Evolutionary conservation across 1,284 basidiomycete species (phyloP), one percentile per base, ranked within the genome.

Genomic region (Cryptococcus jaspeensis): DNA sequence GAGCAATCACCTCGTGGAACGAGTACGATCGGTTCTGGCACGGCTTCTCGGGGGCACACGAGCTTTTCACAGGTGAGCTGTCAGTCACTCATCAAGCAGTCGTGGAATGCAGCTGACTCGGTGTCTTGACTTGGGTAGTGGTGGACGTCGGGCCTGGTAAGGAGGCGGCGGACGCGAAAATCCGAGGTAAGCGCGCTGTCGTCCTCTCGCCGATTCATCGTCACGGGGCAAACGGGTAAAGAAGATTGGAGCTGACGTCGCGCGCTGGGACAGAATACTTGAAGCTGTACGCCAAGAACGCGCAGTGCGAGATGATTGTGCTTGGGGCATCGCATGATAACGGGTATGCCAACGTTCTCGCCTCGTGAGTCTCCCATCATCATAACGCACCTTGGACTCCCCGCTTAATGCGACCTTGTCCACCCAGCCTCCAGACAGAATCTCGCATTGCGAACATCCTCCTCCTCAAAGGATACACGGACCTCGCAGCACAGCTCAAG

Each of bases 311-410:
- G 47, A 84, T 84, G 48, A 79, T 91, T 44, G 86, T 89, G 72
- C 82, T 89, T 69, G 84, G 84, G 51, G 85, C 85, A 56, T 85
- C 84, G 61, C 86, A 88, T 70, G 86, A 89, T 75, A 85, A 85
- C 73, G 86, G 86, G 62, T 89, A 89, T 74, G 72, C 83, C 66
- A 56, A 80, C 79, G 41, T 82, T 78, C 80, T 87, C 51, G 78
- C 80, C 45, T 72, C 80, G 54, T 66, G 23, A 50, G 59, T 65
- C 32, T 47, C 16, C 54, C 53, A 15, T 43, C 54, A n/a, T 20
- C 15, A 3, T 11, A 20, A 20, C 43, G n/a, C 15, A 22, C n/a
- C 12, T 9, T 32, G 47, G 36, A n/a, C n/a, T n/a, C n/a, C n/a
- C n/a, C n/a, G n/a, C n/a, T n/a, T 43, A 36, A 39, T 7, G 16